Base-by-base conservation (phyloP, 2,329 filamentous ascomycete species). In the Diplodia scrobiculata region DNA sequence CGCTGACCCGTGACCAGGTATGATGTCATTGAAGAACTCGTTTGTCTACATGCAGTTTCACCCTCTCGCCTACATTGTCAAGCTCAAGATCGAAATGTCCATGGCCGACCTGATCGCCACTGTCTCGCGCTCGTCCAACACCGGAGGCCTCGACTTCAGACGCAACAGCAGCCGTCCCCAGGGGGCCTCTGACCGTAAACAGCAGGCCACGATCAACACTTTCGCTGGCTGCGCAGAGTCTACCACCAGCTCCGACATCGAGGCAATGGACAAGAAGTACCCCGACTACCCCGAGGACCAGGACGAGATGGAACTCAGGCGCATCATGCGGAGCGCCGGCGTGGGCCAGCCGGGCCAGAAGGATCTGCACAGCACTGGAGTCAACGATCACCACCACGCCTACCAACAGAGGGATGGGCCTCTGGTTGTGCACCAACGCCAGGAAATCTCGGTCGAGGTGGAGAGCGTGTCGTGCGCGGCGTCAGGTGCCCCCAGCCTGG, bases 1-100 rank as follows among this genome's bases (percentile, higher is more conserved):
- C 29, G n/a, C 38, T 67, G 27, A 55, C 38, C 21, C n/a, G 21
- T 3, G 17, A 47, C 21, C 58, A 65, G 65, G 58, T 27, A 67
- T 64, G 58, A 67, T 67, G 65, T 64, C 50, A 17, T 27, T 67
- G 17, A 58, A 58, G 27, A 67, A 67, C 65, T 54, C 48, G 5
- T 55, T 65, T 51, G 51, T 67, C 36, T 67, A 75, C 69, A 74
- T 79, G 60, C 77, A 79, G 68, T 79, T 80, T 71, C 77, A 80
- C 63, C 78, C 78, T 0, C 73, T 80, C 10, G 75, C 75, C 6
- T 80, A 80, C 70, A 78, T 79, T 55, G 76, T 80, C 54, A 80
- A 77, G 67, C 76, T 80, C 63, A 79, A 81, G 69, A 80, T 80
- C 65, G 79, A 81, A 70, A 78, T 80, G 77, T 74, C 74, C 67